phyloP scores from a whole-genome alignment of 1,139 yeast species.

The Taphrina communis region DNA sequence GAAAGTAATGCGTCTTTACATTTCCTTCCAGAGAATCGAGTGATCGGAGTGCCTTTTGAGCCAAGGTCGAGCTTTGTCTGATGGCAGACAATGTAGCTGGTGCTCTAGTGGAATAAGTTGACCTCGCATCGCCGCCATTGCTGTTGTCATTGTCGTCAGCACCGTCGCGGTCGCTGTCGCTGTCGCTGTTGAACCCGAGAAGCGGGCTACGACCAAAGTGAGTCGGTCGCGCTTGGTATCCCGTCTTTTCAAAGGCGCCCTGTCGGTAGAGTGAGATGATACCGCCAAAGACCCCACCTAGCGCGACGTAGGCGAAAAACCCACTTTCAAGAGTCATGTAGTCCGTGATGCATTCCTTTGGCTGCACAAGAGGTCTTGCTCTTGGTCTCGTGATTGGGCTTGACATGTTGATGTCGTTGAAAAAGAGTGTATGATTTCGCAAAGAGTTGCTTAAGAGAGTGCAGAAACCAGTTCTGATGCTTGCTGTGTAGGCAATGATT shows the following conservation, averaged over 20 bases:
- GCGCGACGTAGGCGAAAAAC: not conserved
- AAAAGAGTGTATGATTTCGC: not conserved
- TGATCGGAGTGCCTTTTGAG: not conserved
- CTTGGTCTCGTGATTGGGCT: constrained; percentile 1
- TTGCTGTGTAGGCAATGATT: not conserved
- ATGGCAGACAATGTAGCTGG: constrained; percentile 1
- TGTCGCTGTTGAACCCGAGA: not conserved
- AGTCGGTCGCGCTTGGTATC: not conserved
- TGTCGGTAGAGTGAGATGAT: constrained; percentile 6
- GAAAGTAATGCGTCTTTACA: constrained; percentile 7
- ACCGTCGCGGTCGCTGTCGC: not conserved
- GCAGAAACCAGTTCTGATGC: constrained; percentile 9
- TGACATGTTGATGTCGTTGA: not conserved
- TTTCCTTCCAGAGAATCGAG: constrained; percentile 1
- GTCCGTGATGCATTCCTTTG: not conserved
- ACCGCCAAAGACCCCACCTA: constrained; percentile 9
- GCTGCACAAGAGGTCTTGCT: not conserved
- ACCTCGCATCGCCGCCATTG: not conserved
- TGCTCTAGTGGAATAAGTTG: not conserved
- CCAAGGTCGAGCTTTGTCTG: constrained; percentile 1
- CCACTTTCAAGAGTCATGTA: constrained; percentile 17
- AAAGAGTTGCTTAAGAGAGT: not conserved
- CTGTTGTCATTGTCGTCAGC: no score
- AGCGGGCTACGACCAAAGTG: constrained; percentile 4
- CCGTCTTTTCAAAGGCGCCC: constrained; percentile 3